These are phyloP conservation scores for Endotrypanum monterogeii DNA, from an alignment of 208 protist species.

Conservation along the genomic window DNA sequence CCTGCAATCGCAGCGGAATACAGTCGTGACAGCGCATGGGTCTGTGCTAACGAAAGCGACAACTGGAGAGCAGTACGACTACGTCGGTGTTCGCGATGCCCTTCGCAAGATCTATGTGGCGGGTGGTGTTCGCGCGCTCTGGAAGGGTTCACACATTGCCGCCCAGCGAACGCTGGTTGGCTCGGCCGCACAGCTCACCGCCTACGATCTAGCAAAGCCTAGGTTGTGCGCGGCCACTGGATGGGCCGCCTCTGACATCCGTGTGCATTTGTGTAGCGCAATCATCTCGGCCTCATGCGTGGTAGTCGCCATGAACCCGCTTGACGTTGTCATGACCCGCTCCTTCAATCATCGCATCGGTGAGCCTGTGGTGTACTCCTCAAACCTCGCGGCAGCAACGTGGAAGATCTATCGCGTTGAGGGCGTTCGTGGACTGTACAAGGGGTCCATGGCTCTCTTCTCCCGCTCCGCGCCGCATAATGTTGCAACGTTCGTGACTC, in stretches of 20 bases:
- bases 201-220: slow-evolving; percentile 55
- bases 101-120: slow-evolving; percentile 37
- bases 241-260: slow-evolving; percentile 33
- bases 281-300: slow-evolving; percentile 35
- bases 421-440: slow-evolving; percentile 72
- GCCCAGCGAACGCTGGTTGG: slow-evolving; percentile 49
- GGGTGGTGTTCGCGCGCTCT: slow-evolving; percentile 49
- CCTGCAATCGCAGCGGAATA: slow-evolving; percentile 59
- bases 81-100: slow-evolving; percentile 45
- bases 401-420: slow-evolving; percentile 58
- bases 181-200: slow-evolving; percentile 48
- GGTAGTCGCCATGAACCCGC: slow-evolving; percentile 49
- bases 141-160: slow-evolving; percentile 45
- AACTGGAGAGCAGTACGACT: slow-evolving; percentile 58
- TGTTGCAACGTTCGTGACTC: slow-evolving; percentile 56
- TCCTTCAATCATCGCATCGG: slow-evolving; percentile 45
- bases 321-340: slow-evolving; percentile 73
- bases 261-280: slow-evolving; percentile 50
- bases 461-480: slow-evolving; percentile 64
- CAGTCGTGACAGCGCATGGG: slow-evolving; percentile 24
- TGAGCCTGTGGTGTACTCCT: slow-evolving; percentile 28
- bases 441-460: slow-evolving; percentile 60
- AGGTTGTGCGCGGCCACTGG: slow-evolving; percentile 14
- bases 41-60: slow-evolving; percentile 21
- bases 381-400: slow-evolving; percentile 34